phyloP scores from a whole-genome alignment of 2,329 filamentous ascomycete species.

The Beauveria bassiana region DNA sequence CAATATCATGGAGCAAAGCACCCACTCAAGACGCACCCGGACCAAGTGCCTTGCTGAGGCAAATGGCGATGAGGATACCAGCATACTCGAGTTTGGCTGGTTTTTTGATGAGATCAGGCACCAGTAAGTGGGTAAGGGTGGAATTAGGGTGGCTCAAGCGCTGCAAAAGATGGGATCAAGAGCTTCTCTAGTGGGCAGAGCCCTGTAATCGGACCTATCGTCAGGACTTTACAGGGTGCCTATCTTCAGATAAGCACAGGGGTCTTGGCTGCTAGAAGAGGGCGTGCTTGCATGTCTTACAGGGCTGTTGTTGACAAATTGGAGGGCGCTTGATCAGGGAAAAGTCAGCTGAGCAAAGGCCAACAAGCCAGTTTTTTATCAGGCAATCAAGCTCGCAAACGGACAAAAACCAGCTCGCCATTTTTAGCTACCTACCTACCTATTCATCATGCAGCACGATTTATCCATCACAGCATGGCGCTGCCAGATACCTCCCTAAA shows the following conservation, averaged over 20 bases:
- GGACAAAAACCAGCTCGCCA: neutral
- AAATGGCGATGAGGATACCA: neutral
- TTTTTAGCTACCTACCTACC: neutral
- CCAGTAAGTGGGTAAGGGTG: neutral
- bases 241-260: neutral
- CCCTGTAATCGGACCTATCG: neutral
- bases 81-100: neutral
- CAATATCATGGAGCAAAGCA: neutral
- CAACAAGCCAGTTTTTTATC: too few species aligned
- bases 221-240: neutral
- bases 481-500: neutral
- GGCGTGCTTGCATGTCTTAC: neutral
- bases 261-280: neutral
- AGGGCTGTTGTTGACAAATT: neutral
- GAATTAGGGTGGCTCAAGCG: neutral
- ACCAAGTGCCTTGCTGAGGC: neutral
- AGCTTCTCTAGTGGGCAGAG: neutral
- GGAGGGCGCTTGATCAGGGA: neutral
- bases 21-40: too few species aligned
- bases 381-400: neutral
- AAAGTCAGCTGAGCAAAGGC: too few species aligned
- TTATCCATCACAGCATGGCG: neutral
- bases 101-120: neutral
- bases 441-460: neutral
- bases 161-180: neutral